A percentile compares a stretch with the other conserved stretches of the same genome.
phyloP scores from a whole-genome alignment of 257 asterid species.

The Marsdenia floribunda region DNA sequence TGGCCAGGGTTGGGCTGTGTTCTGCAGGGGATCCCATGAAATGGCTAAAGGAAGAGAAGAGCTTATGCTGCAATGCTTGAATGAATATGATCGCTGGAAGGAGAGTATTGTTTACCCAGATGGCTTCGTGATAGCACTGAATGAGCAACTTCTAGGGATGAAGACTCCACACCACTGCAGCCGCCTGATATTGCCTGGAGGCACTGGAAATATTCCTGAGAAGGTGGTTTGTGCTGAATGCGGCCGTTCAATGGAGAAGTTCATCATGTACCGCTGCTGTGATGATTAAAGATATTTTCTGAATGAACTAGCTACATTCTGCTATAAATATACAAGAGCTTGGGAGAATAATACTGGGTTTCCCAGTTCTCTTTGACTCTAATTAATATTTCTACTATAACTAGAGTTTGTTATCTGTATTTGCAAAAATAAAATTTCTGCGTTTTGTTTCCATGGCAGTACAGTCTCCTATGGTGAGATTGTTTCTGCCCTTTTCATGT shows the following conservation, averaged over 20 bases:
- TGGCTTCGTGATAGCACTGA: conserved; percentile 46
- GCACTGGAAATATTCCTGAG: conserved; percentile 56
- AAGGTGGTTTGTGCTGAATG: conserved; percentile 72
- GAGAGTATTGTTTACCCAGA: conserved; percentile 38
- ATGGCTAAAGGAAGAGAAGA: conserved; percentile 56
- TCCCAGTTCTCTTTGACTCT: background rate
- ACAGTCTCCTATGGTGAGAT: conserved; percentile 1
- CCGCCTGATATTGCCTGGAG: conserved; percentile 66
- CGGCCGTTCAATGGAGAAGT: conserved; percentile 70
- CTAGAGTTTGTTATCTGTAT: background rate
- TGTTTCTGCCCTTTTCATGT: background rate
- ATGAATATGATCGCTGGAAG: conserved; percentile 36
- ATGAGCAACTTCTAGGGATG: conserved; percentile 31
- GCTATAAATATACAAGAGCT: background rate
- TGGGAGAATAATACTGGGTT: background rate
- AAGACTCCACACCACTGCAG: conserved; percentile 73
- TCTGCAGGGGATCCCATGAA: conserved; percentile 46
- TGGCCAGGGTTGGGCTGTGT: conserved; percentile 74
- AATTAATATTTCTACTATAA: background rate
- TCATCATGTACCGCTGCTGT: conserved; percentile 83
- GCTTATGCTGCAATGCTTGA: conserved; percentile 35
- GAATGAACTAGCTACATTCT: background rate
- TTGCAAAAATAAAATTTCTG: background rate
- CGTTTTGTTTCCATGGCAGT: background rate
- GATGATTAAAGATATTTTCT: conserved; percentile 32